A percentile compares a stretch with the other conserved stretches of the same genome.
These are phyloP conservation scores for Ophiocordyceps sinensis DNA, from an alignment of 2,329 filamentous ascomycete species.

Conservation along the genomic window DNA sequence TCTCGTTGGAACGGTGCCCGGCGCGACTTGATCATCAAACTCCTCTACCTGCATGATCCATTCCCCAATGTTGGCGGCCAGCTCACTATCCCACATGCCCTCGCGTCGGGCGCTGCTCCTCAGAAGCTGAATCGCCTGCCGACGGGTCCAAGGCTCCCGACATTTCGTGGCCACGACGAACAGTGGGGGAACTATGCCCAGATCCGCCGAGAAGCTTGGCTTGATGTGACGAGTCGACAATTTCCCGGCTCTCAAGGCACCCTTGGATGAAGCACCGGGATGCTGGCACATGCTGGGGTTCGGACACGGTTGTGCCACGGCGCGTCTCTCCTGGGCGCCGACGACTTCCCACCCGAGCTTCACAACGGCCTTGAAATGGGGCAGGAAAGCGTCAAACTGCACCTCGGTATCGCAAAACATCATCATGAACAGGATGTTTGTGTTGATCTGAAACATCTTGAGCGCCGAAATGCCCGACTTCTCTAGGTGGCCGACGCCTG, in stretches of 20 bases:
- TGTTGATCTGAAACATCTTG: conserved; percentile 49
- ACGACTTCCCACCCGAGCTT: conserved; percentile 44
- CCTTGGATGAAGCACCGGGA: conserved; percentile 10
- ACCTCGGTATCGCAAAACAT: conserved; percentile 44
- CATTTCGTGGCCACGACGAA: conserved; percentile 55
- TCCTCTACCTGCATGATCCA: conserved; percentile 44
- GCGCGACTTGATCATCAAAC: conserved; percentile 13
- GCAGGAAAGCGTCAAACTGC: conserved; percentile 39
- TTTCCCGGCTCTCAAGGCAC: conserved; percentile 25
- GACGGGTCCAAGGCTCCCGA: conserved; percentile 38
- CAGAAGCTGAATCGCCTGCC: conserved; percentile 47
- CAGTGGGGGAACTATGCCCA: conserved; percentile 50
- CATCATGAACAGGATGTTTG: conserved; percentile 41
- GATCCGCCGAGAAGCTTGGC: conserved; percentile 47
- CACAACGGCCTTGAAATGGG: conserved; percentile 39
- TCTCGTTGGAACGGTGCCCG: conserved; percentile 3
- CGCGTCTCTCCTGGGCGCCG: conserved; percentile 39
- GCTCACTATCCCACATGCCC: conserved; percentile 55
- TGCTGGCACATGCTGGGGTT: conserved; percentile 29
- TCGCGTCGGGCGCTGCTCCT: conserved; percentile 46
- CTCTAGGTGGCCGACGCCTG: conserved; percentile 36
- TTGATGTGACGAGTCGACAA: conserved; percentile 37
- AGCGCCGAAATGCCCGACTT: conserved; percentile 45
- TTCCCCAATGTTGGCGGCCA: conserved; percentile 37
- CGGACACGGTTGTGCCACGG: conserved; percentile 29